Evolutionary conservation across 495 filamentous ascomycete species (phyloP).

Genomic region (Melanomma pulvis-pyrius): DNA sequence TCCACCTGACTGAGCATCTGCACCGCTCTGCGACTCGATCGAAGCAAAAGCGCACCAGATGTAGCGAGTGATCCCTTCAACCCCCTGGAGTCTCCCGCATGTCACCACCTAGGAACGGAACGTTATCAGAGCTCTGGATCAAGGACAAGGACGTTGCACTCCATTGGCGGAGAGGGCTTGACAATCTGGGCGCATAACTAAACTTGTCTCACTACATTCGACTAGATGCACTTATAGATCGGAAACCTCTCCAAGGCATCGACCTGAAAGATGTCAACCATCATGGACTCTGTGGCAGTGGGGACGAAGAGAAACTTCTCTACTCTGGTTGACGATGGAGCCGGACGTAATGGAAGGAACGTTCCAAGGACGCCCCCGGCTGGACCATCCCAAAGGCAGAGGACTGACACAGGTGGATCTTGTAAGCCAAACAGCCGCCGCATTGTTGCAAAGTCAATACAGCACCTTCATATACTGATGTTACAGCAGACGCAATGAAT

Average conservation of each 20-base stretch:
- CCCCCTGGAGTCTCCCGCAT: background rate
- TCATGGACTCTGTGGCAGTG: conserved; percentile 25
- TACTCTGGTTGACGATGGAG: background rate
- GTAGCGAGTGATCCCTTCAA: background rate
- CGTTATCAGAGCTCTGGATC: background rate
- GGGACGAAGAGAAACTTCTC: conserved; percentile 31
- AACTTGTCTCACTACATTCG: background rate
- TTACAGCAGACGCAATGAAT: background rate
- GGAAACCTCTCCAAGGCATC: background rate
- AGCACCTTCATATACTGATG: background rate
- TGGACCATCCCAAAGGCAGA: background rate
- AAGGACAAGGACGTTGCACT: background rate
- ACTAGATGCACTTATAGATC: background rate
- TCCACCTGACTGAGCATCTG: background rate
- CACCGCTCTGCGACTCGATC: background rate
- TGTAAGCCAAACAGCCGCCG: conserved; percentile 11
- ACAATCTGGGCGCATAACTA: background rate
- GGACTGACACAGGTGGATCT: background rate
- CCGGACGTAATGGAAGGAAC: background rate
- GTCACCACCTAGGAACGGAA: background rate
- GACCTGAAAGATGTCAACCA: background rate
- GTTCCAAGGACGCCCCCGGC: background rate
- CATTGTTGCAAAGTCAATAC: background rate
- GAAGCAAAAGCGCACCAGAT: background rate
- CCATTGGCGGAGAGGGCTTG: background rate